Conservation (phyloP, 805 yeast genomes). For the Candida loeiensis region DNA sequence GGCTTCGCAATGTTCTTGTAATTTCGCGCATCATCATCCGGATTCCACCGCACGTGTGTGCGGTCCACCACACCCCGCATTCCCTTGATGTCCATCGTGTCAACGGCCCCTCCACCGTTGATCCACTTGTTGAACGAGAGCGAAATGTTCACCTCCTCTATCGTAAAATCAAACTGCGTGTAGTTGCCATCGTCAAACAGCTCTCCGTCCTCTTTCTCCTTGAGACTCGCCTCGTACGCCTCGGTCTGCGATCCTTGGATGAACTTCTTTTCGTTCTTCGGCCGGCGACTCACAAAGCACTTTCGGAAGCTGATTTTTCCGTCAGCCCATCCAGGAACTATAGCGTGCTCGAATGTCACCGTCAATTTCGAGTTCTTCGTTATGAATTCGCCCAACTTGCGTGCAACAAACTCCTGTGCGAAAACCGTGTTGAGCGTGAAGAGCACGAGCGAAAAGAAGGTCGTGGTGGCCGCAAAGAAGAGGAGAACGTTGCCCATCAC, state of each 20-base stretch:
- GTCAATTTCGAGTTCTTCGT: slow-evolving; percentile 79
- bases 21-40: slow-evolving; percentile 77
- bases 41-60: slow-evolving; percentile 79
- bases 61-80: slow-evolving; percentile 91
- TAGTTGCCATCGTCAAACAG: slow-evolving; percentile 82
- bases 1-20: slow-evolving; percentile 70
- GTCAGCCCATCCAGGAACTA: slow-evolving; percentile 90
- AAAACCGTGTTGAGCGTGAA: slow-evolving; percentile 78
- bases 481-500: slow-evolving; percentile 81
- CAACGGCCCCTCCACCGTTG: slow-evolving; percentile 82
- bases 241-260: slow-evolving; percentile 70
- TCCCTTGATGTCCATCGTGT: slow-evolving; percentile 73
- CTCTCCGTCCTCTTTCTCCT: slow-evolving; percentile 16
- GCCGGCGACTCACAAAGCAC: slow-evolving; percentile 83
- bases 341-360: slow-evolving; percentile 89
- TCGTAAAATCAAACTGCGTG: slow-evolving; percentile 90
- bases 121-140: slow-evolving; percentile 84
- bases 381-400: slow-evolving; percentile 73
- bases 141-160: slow-evolving; percentile 79
- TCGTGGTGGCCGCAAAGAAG: slow-evolving; percentile 84
- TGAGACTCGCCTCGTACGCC: slow-evolving; percentile 56
- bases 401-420: slow-evolving; percentile 85
- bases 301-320: slow-evolving; percentile 81
- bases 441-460: slow-evolving; percentile 78
- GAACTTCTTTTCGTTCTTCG: slow-evolving; percentile 53